These are phyloP conservation scores for Cyclocybe cylindracea DNA, from an alignment of 768 basidiomycete species.

Conservation along the genomic window DNA sequence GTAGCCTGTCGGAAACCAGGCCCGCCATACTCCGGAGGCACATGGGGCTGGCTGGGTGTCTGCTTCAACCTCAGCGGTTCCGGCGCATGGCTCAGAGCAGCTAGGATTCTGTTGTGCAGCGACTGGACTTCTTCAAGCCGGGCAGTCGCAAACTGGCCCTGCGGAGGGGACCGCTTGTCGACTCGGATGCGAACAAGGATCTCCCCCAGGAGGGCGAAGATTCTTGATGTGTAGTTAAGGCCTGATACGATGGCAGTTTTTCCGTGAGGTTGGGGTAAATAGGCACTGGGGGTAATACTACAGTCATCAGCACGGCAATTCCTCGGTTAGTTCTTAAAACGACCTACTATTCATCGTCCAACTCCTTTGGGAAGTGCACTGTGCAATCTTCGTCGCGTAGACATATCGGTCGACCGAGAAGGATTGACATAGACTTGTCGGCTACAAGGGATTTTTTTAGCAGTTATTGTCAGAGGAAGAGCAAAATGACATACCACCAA, in stretches of 20 bases:
- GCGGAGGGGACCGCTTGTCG: slow-evolving; percentile 83
- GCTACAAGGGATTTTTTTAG: slow-evolving; percentile 41
- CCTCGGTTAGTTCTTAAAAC: slow-evolving; percentile 24
- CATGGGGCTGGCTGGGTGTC: slow-evolving; percentile 44
- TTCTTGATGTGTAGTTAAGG: slow-evolving; percentile 83
- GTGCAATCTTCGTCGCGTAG: slow-evolving; percentile 91
- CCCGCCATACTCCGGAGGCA: slow-evolving; percentile 63
- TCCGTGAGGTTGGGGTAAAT: slow-evolving; percentile 85
- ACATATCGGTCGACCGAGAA: slow-evolving; percentile 82
- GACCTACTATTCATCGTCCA: slow-evolving; percentile 85
- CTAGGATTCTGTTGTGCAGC: slow-evolving; percentile 73
- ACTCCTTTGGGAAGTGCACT: slow-evolving; percentile 82
- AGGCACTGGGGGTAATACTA: slow-evolving; percentile 83
- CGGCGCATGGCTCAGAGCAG: slow-evolving; percentile 75
- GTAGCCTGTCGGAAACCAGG: slow-evolving; percentile 80
- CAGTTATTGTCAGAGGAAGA: slow-evolving; percentile 8
- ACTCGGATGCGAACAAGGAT: slow-evolving; percentile 85
- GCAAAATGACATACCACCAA: slow-evolving; percentile 62
- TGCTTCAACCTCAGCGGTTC: slow-evolving; percentile 73
- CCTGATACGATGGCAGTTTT: slow-evolving; percentile 86
- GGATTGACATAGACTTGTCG: slow-evolving; percentile 88
- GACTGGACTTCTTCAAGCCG: slow-evolving; percentile 84
- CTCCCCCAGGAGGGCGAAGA: slow-evolving; percentile 84
- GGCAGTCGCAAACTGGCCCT: slow-evolving; percentile 83
- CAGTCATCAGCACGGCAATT: slow-evolving; percentile 27